Evolutionary conservation across 345 rosid genomes (phyloP).

Genomic region (Syzygium aromaticum): DNA sequence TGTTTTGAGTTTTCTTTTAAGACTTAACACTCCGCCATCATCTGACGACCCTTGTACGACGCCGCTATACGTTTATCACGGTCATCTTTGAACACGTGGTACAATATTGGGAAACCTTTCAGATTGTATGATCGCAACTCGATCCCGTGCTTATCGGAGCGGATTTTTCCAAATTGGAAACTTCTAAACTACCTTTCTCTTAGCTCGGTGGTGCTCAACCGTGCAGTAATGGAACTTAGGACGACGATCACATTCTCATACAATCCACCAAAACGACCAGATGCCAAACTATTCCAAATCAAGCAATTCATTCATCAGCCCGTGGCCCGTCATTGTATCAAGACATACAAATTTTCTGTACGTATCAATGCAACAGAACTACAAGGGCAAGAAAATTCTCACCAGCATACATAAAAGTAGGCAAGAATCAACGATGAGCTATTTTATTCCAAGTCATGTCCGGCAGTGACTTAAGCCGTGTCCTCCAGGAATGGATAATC

Average conservation of each 20-base stretch:
- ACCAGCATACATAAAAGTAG: neutral
- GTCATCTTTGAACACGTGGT: neutral
- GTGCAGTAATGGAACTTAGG: neutral
- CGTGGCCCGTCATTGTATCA: neutral
- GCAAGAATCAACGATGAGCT: neutral
- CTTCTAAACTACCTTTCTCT: neutral
- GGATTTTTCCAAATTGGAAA: neutral
- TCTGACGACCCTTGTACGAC: neutral
- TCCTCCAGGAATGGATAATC: slow-evolving; percentile 60
- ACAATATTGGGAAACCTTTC: neutral
- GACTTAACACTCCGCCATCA: neutral
- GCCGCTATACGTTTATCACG: neutral
- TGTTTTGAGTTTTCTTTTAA: neutral
- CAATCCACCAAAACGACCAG: neutral
- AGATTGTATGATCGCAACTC: neutral
- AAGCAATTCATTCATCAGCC: neutral
- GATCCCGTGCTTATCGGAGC: neutral
- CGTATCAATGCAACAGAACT: neutral
- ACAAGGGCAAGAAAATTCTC: neutral
- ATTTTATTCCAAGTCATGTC: neutral
- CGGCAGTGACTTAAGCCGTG: neutral
- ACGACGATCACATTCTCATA: neutral
- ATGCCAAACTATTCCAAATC: neutral
- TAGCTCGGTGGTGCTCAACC: neutral
- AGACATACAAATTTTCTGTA: neutral